Evolutionary conservation across 2,329 filamentous ascomycete species (phyloP).

Genomic region (Phyllosticta paracitricarpa): DNA sequence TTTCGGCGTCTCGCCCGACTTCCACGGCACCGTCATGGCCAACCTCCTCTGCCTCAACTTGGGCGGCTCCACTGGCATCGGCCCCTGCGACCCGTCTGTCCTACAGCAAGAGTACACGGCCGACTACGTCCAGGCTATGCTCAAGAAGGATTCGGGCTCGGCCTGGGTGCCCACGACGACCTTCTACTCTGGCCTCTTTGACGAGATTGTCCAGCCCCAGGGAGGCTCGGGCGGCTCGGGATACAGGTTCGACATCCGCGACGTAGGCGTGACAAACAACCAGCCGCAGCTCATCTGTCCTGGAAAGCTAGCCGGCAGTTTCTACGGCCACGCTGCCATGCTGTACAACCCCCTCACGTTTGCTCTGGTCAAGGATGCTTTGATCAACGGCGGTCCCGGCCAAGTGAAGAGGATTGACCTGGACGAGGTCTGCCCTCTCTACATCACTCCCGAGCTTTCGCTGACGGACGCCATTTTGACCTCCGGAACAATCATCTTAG

Average conservation of each 20-base stretch:
- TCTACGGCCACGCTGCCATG: constrained; percentile 43
- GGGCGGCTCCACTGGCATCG: constrained; percentile 15
- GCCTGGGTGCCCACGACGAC: constrained; percentile 48
- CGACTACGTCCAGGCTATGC: constrained; percentile 34
- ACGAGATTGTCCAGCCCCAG: constrained; percentile 46
- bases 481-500: constrained; percentile 32
- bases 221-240: constrained; percentile 38
- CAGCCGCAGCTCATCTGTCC: constrained; percentile 39
- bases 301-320: constrained; percentile 29
- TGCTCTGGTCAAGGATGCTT: constrained; percentile 38
- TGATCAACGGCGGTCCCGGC: constrained; percentile 39
- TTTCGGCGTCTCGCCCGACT: constrained; percentile 44
- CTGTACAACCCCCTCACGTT: constrained; percentile 41
- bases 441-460: constrained; percentile 30
- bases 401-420: constrained; percentile 30
- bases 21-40: constrained; percentile 37
- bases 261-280: constrained; percentile 41
- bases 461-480: constrained; percentile 38
- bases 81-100: constrained; percentile 30
- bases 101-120: constrained; percentile 40
- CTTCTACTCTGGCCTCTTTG: constrained; percentile 39
- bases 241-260: constrained; percentile 31
- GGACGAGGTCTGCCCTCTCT: constrained; percentile 29
- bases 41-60: constrained; percentile 16
- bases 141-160: constrained; percentile 37